Conservation (phyloP, 2,329 filamentous ascomycete species). For the Fusarium mangiferae region DNA sequence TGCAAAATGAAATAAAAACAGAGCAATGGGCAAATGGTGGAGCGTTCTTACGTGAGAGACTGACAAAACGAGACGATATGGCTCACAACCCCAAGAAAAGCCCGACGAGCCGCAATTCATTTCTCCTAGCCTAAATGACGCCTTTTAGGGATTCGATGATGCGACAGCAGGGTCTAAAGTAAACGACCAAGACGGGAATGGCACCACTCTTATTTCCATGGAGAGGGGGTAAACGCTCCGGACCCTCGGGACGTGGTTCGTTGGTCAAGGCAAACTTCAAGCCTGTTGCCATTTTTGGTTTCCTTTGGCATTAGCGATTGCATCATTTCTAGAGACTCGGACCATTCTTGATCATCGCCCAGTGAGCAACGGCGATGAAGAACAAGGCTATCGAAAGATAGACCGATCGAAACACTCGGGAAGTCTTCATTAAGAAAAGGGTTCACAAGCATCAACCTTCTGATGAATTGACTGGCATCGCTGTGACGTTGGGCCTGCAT, state of each 20-base stretch:
- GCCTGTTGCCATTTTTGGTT: not conserved
- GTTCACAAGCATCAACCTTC: not conserved
- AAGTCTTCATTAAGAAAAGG: not conserved
- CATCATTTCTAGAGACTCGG: slow-evolving; percentile 5
- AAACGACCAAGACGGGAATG: not conserved
- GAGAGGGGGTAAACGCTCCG: not conserved
- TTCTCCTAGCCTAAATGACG: slow-evolving; percentile 28
- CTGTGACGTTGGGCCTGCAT: not conserved
- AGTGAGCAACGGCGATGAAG: not conserved
- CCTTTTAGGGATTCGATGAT: slow-evolving; percentile 34
- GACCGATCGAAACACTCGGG: not conserved
- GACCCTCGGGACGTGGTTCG: slow-evolving; percentile 8
- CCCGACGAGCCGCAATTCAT: slow-evolving; percentile 29
- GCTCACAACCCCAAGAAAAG: not conserved
- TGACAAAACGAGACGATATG: not conserved
- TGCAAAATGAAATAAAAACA: not conserved
- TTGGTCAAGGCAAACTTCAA: not conserved
- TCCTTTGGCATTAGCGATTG: not conserved
- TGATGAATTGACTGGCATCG: not conserved
- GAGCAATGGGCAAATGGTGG: not conserved
- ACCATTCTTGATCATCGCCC: slow-evolving; percentile 19
- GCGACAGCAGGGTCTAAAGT: slow-evolving; percentile 18
- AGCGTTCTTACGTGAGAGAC: not conserved
- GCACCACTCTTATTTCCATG: slow-evolving; percentile 17
- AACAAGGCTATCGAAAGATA: not conserved